Evolutionary conservation across 2,329 filamentous ascomycete genomes (phyloP).

Genomic region (Fonsecaea erecta): DNA sequence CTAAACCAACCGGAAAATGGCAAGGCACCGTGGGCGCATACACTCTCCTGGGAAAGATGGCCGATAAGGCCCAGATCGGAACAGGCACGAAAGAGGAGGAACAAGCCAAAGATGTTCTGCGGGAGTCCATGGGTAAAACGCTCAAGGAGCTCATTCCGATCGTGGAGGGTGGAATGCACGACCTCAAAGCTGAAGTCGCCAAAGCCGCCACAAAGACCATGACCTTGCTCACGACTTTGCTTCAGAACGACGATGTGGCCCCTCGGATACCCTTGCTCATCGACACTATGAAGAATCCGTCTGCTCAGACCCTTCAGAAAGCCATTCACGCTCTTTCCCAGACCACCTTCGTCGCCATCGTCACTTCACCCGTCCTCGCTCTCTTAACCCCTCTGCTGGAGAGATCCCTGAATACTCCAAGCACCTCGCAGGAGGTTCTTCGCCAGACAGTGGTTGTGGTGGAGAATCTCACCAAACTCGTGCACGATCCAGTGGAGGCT

Average conservation of each 20-base stretch:
- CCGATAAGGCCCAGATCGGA: slow-evolving; percentile 87
- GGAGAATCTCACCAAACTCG: slow-evolving; percentile 97
- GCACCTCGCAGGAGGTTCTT: slow-evolving; percentile 89
- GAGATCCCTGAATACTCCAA: slow-evolving; percentile 87
- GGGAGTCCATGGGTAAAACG: slow-evolving; percentile 86
- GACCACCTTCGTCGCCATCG: slow-evolving; percentile 97
- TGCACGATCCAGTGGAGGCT: slow-evolving; percentile 93
- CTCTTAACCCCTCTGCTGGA: slow-evolving; percentile 93
- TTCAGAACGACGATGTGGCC: slow-evolving; percentile 96
- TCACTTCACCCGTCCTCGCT: slow-evolving; percentile 92
- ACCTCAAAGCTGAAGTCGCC: slow-evolving; percentile 80
- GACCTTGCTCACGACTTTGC: slow-evolving; percentile 83
- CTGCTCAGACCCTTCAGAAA: slow-evolving; percentile 84
- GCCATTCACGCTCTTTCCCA: slow-evolving; percentile 95
- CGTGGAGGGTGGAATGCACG: slow-evolving; percentile 92
- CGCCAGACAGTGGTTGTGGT: slow-evolving; percentile 95
- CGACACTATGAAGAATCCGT: slow-evolving; percentile 94
- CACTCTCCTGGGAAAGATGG: slow-evolving; percentile 86
- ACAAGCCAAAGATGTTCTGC: slow-evolving; percentile 82
- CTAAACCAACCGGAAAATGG: slow-evolving; percentile 90
- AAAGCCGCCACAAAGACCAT: slow-evolving; percentile 94
- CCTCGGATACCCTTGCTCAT: slow-evolving; percentile 90
- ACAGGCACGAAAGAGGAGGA: slow-evolving; percentile 85
- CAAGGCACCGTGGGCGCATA: slow-evolving; percentile 90
- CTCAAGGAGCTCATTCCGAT: slow-evolving; percentile 87